Conservation (phyloP, 768 basidiomycete genomes). For the Boletus speciosus region DNA sequence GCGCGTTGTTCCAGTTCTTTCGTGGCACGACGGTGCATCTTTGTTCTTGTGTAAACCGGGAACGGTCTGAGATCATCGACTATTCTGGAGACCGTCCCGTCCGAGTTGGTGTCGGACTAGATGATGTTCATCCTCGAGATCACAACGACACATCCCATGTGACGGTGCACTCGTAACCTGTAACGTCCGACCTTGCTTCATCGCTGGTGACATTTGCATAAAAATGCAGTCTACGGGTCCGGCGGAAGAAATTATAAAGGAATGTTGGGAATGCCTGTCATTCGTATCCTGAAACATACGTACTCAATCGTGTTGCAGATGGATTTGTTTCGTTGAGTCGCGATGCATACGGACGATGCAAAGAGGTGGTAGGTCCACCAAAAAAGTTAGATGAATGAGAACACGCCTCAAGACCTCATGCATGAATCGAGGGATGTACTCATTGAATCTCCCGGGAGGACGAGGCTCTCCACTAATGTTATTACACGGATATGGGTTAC, state of each 20-base stretch:
- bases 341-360: neutral
- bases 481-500: no score
- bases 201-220: neutral
- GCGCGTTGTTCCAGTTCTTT: no score
- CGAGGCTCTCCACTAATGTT: neutral
- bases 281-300: neutral
- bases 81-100: conserved; percentile 20
- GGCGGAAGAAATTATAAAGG: neutral
- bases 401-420: no score
- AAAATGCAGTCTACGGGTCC: neutral
- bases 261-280: neutral
- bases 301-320: neutral
- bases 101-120: neutral
- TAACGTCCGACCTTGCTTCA: neutral
- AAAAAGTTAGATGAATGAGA: no score
- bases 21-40: conserved; percentile 51
- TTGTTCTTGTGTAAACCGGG: conserved; percentile 58
- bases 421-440: neutral
- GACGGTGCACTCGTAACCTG: neutral
- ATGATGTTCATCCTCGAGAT: neutral
- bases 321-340: neutral
- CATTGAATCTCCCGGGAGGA: neutral
- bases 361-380: neutral
- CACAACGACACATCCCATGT: neutral
- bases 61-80: conserved; percentile 60